Evolutionary conservation across 2,329 filamentous ascomycete species (phyloP), one percentile per base, ranked within the genome.

Genomic region (Cladosporium sp.): DNA sequence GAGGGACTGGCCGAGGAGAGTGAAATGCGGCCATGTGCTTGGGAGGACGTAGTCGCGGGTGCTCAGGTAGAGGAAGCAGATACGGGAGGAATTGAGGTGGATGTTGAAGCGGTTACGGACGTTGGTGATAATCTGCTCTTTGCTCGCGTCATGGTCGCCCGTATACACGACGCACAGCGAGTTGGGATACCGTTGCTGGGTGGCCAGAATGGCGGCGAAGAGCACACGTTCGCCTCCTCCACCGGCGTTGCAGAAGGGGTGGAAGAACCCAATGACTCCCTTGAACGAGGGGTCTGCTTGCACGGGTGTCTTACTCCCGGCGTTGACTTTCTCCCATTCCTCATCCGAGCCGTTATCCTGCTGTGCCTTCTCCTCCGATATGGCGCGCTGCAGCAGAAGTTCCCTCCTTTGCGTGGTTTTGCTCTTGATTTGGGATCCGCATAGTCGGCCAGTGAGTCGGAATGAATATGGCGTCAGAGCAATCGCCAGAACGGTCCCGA

Each of bases 231-330:
- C 93, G 56, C 93, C 93, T 54, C 93, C 93, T 22, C 93, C 93
- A 50, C 93, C 93, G 44, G 93, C 93, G 73, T 99, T 97, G 71
- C 93, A 97, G 69, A 96, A 99, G 1, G 93, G 93, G 69, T 99
- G 93, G 67, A 99, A 96, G 78, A 99, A 97, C 41, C 89, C 93
- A 56, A 97, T 82, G 47, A 96, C 83, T 27, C 91, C 91, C 55
- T 84, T 77, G 88, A 88, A 96, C 40, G 86, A 78, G 58, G 79
- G 74, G 52, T 78, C 74, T 9, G 67, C 64, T 51, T 65, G 57
- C 73, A 75, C 42, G 67, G 72, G 73, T 63, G 67, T 68, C 56
- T 67, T 74, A 61, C 76, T 70, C 30, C 74, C 70, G 11, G 54
- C 42, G 53, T 85, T 80, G 19, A 89, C 77, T 61, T 83, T 84